A percentile compares a stretch with the other conserved stretches of the same genome.
phyloP scores from a whole-genome alignment of 495 filamentous ascomycete species.

The Lasiosphaeria ovina region DNA sequence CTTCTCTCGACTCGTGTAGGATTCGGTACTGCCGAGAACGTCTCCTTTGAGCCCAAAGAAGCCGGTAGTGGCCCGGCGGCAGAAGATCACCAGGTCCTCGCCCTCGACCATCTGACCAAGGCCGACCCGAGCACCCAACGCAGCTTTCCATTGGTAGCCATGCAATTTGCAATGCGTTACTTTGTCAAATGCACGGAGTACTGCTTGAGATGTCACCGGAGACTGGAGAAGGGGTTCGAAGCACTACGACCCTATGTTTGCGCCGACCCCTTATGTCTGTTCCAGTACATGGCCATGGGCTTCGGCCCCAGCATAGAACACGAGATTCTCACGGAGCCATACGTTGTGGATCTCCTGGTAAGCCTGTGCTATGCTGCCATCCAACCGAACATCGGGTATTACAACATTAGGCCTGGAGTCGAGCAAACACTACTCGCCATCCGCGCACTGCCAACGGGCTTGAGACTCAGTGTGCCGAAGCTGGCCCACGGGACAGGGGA shows the following conservation, averaged over 20 bases:
- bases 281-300: conserved; percentile 87
- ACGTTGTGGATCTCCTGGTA: conserved; percentile 82
- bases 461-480: conserved; percentile 23
- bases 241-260: conserved; percentile 94
- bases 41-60: conserved; percentile 22
- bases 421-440: conserved; percentile 12
- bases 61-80: neutral
- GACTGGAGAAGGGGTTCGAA: conserved; percentile 67
- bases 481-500: neutral
- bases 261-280: conserved; percentile 73
- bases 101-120: conserved; percentile 51
- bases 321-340: conserved; percentile 76
- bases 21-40: neutral
- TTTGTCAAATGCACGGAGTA: conserved; percentile 83
- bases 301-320: conserved; percentile 84
- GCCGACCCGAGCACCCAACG: conserved; percentile 18
- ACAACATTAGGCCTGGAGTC: neutral
- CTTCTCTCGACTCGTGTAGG: conserved; percentile 30
- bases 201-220: conserved; percentile 82
- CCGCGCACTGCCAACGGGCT: conserved; percentile 24
- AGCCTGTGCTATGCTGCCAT: conserved; percentile 72
- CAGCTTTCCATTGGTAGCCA: conserved; percentile 66
- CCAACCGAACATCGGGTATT: neutral
- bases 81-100: conserved; percentile 31
- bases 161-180: conserved; percentile 78